Evolutionary conservation across 208 protist species (phyloP).

Genomic region (Leptomonas seymouri): DNA sequence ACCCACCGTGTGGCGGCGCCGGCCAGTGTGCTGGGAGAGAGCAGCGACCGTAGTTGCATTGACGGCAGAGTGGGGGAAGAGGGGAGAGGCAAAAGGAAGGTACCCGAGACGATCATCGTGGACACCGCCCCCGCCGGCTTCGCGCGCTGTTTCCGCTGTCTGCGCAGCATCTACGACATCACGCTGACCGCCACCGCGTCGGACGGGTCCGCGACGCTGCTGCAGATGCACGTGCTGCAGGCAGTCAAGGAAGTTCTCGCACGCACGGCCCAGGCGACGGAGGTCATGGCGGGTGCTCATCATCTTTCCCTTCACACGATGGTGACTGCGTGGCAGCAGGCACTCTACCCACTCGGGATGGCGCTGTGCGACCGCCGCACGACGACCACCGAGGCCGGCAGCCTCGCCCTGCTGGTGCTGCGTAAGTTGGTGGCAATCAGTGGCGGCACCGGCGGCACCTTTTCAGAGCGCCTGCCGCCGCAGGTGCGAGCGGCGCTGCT

Average conservation of each 20-base stretch:
- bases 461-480: slow-evolving; percentile 33
- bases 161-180: slow-evolving; percentile 32
- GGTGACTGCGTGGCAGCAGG: slow-evolving; percentile 62
- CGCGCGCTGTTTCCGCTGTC: slow-evolving; percentile 59
- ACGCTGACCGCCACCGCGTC: slow-evolving; percentile 18
- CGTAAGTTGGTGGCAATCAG: slow-evolving; percentile 66
- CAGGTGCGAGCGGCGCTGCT: slow-evolving; percentile 43
- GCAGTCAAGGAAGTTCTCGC: slow-evolving; percentile 77
- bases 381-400: slow-evolving; percentile 60
- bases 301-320: slow-evolving; percentile 43
- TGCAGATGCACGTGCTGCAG: slow-evolving; percentile 77
- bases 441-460: slow-evolving; percentile 27
- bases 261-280: slow-evolving; percentile 43
- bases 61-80: neutral
- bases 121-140: slow-evolving; percentile 39
- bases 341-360: slow-evolving; percentile 66
- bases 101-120: slow-evolving; percentile 14
- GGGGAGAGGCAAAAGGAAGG: neutral
- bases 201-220: slow-evolving; percentile 32
- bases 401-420: slow-evolving; percentile 75
- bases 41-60: neutral
- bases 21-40: neutral
- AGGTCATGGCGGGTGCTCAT: slow-evolving; percentile 13
- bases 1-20: slow-evolving; percentile 8
- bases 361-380: slow-evolving; percentile 55